Conservation (phyloP, 257 asterid genomes). For the Nicotiana sylvestris region DNA sequence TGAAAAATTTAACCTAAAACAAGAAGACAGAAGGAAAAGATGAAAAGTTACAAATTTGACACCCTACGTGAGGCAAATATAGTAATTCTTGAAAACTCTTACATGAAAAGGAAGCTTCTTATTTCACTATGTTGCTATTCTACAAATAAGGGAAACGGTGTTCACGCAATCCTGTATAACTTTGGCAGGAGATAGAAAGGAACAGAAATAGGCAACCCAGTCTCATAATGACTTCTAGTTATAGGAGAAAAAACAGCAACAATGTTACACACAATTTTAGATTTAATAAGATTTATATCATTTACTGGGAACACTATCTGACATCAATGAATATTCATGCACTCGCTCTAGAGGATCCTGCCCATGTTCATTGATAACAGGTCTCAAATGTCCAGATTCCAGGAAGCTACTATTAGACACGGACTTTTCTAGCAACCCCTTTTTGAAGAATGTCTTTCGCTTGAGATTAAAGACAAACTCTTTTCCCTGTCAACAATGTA, state of each 20-base stretch:
- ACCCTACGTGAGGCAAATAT: not conserved
- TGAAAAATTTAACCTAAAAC: not conserved
- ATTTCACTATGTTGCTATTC: not conserved
- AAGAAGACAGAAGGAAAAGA: conserved; percentile 8
- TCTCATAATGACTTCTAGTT: not conserved
- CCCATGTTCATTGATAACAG: not conserved
- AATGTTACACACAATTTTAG: not conserved
- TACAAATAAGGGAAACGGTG: not conserved
- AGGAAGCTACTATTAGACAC: not conserved
- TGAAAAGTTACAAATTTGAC: not conserved
- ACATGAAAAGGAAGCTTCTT: not conserved
- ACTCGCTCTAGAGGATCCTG: not conserved
- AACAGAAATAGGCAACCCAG: not conserved
- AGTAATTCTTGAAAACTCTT: not conserved
- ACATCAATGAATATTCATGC: not conserved
- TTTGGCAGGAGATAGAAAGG: not conserved
- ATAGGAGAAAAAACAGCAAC: not conserved
- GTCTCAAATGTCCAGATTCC: not conserved
- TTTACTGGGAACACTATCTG: not conserved
- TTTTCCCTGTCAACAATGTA: not conserved
- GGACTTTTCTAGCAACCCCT: not conserved
- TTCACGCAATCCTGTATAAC: not conserved
- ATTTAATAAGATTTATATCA: not conserved
- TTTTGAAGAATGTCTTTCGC: not conserved
- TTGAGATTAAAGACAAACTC: not conserved